Evolutionary conservation across 2,329 filamentous ascomycete species (phyloP), one percentile per base, ranked within the genome.

Genomic region (Neonectria faginata): DNA sequence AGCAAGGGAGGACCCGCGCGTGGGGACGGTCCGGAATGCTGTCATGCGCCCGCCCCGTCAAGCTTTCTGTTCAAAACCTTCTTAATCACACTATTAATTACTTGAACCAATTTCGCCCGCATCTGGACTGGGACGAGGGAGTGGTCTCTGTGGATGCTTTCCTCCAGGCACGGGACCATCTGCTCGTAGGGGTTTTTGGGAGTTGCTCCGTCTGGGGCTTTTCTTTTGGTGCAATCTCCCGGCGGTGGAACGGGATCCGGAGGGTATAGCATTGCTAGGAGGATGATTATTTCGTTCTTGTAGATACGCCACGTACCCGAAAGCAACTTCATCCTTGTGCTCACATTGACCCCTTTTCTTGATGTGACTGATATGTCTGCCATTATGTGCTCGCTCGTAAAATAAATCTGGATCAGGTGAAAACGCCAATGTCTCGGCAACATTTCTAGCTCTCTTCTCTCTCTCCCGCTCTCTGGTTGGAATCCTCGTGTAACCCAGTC

Each of bases 221-320:
- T 64, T 36, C 36, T 60, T 56, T 55, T 59, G 44, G 55, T 36
- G 42, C 65, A 48, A 56, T 64, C 48, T 63, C 59, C 47, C 51
- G 20, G 20, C 18, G 42, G 44, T 60, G 60, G 22, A 16, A 16
- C 42, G 48, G 61, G 60, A 63, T 63, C 41, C 27, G 64, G 64
- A 66, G 60, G 57, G 67, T 58, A 64, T 67, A 65, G 68, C 68
- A 67, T 66, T 65, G 62, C 61, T 70, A 48, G 62, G 67, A 60
- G 59, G 61, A 69, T 68, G 64, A 65, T 54, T 60, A 60, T 69
- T 57, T 68, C 71, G 65, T 70, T 71, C 63, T 67, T 65, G 62
- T 66, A 70, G 59, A 73, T 72, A 65, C 54, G 44, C 68, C 69
- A 63, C 62, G 64, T 66, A 70, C 64, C 62, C 58, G 60, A 71